phyloP scores from a whole-genome alignment of 768 basidiomycete genomes.

The Amanita thiersii region DNA sequence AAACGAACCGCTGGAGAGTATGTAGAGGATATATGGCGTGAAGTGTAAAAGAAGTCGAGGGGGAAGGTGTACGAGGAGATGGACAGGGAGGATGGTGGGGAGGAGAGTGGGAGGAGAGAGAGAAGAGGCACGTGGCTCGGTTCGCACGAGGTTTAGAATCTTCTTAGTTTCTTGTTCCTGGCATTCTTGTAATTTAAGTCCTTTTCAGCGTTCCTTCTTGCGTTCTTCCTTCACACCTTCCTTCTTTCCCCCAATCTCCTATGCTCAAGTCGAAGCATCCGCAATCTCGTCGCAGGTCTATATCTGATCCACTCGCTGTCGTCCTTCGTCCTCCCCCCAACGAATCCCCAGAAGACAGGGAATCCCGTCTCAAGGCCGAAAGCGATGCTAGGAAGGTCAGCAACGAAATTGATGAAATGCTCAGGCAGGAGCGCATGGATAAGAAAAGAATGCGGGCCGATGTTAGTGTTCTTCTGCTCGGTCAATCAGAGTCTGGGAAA shows the following conservation, averaged over 20 bases:
- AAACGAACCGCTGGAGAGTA: too few species aligned
- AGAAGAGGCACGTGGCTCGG: slow-evolving; percentile 6
- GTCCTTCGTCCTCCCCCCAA: slow-evolving; percentile 63
- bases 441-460: slow-evolving; percentile 51
- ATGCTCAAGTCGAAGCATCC: slow-evolving; percentile 34
- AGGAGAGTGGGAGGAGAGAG: too few species aligned
- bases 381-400: slow-evolving; percentile 65
- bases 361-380: slow-evolving; percentile 57
- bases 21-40: too few species aligned
- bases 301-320: slow-evolving; percentile 65
- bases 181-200: slow-evolving; percentile 7
- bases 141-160: slow-evolving; percentile 1
- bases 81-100: too few species aligned
- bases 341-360: slow-evolving; percentile 63
- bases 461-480: slow-evolving; percentile 72
- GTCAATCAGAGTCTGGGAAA: slow-evolving; percentile 87
- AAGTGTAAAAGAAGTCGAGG: too few species aligned
- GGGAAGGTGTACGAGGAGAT: too few species aligned
- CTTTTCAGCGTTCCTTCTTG: slow-evolving; percentile 12
- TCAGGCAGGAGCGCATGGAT: slow-evolving; percentile 57
- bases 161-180: slow-evolving; percentile 2
- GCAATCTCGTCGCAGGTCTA: slow-evolving; percentile 26
- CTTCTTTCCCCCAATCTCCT: slow-evolving; percentile 16
- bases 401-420: slow-evolving; percentile 74
- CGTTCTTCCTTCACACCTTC: slow-evolving; percentile 14